These are phyloP conservation scores for Chimonanthus praecox DNA, from an alignment of 164 flowering plant genomes.

Conservation along the genomic window DNA sequence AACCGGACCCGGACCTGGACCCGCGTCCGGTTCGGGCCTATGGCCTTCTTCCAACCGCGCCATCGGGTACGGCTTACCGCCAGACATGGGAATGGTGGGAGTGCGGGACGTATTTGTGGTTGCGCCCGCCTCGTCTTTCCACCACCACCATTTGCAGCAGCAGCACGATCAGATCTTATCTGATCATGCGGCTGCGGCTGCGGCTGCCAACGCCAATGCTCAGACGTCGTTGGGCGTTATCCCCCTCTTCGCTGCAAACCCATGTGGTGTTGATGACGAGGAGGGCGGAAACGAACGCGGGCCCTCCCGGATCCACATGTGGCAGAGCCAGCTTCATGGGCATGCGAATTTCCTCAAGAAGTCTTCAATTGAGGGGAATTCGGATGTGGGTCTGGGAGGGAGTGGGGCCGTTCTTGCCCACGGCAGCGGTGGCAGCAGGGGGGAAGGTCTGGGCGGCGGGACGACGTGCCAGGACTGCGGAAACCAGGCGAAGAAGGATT, in stretches of 20 bases:
- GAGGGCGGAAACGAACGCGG: not conserved
- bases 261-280: conserved; percentile 17
- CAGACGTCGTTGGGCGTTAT: conserved; percentile 51
- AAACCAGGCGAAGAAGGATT: conserved; percentile 94
- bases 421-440: conserved; percentile 8
- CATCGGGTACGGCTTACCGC: conserved; percentile 44
- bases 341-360: conserved; percentile 25
- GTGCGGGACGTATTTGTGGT: conserved; percentile 60
- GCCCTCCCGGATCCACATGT: conserved; percentile 26
- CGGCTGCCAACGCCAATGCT: conserved; percentile 10
- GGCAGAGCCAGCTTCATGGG: conserved; percentile 33
- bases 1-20: conserved; percentile 7
- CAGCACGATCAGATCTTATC: not conserved
- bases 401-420: not conserved
- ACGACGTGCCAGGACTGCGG: conserved; percentile 89
- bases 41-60: conserved; percentile 25
- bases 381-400: not conserved
- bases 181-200: conserved; percentile 13
- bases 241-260: conserved; percentile 53
- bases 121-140: conserved; percentile 49
- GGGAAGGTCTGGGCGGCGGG: conserved; percentile 17
- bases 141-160: conserved; percentile 19
- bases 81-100: conserved; percentile 69
- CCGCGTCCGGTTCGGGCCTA: not conserved
- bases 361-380: conserved; percentile 15